Evolutionary conservation across 345 rosid genomes (phyloP).

Genomic region (Murraya koenigii): DNA sequence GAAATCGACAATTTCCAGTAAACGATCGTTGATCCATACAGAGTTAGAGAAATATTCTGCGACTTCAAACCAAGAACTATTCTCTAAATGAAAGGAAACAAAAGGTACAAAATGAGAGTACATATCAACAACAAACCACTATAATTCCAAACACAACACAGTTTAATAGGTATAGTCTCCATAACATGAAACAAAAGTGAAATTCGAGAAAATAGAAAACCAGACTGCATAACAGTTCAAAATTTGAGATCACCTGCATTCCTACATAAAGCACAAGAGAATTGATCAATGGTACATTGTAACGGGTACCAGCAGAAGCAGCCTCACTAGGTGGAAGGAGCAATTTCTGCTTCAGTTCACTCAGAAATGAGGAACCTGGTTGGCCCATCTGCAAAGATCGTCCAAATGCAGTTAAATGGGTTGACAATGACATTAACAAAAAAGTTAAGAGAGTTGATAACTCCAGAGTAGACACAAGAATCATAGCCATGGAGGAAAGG

Average conservation of each 20-base stretch:
- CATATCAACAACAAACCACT: neutral
- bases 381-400: slow-evolving; percentile 57
- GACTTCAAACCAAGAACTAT: neutral
- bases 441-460: neutral
- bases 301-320: slow-evolving; percentile 80
- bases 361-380: slow-evolving; percentile 65
- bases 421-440: neutral
- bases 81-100: neutral
- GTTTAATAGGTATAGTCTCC: neutral
- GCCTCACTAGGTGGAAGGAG: slow-evolving; percentile 74
- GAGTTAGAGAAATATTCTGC: neutral
- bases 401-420: neutral
- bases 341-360: slow-evolving; percentile 80
- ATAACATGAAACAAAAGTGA: neutral
- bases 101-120: neutral
- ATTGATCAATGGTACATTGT: slow-evolving; percentile 87
- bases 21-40: neutral
- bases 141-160: neutral
- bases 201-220: neutral
- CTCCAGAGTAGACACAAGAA: neutral
- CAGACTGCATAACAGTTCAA: neutral
- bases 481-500: neutral
- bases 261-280: slow-evolving; percentile 97
- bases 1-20: neutral
- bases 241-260: slow-evolving; percentile 69